Base-by-base conservation (phyloP, 768 basidiomycete species). In the Collybiopsis luxurians region DNA sequence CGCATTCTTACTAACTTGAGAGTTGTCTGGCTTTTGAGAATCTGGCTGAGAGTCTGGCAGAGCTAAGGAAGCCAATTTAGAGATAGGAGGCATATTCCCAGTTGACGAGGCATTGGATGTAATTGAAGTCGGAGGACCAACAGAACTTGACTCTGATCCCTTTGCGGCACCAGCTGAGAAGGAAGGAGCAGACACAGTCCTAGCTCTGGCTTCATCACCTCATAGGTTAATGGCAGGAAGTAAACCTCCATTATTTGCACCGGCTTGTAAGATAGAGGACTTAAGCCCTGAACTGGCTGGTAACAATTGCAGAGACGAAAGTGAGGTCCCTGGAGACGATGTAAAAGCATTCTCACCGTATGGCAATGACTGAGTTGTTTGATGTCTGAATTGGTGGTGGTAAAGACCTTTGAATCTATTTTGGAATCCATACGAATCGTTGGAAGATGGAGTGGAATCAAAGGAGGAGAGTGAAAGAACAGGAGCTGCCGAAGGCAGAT, bases 301-400 rank as follows among this genome's bases (percentile, higher is more conserved):
- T 12, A 54, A 40, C 39, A 40, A 54, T 54, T 31, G 54, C 43
- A 47, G 24, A 38, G 54, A 47, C 19, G 54, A 55, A n/a, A 46
- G 28, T 42, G 54, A 55, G 45, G 54, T 55, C 26, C 54, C 54
- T 45, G 45, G 27, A 12, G 54, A 55, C 24, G 54, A 55, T 24
- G 45, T 31, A 21, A 43, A 23, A 54, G 39, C n/a, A 54, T 15
- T 45, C 40, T 54, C 40, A 54, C 40, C 40, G 42, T 45, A 36
- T 19, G 53, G 10, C 27, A 44, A 36, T n/a, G 53, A 54, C 19
- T 38, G 23, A 15, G 39, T 1, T 15, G 7, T 11, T 24, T 43
- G 38, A 44, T 43, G 52, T 15, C 52, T 38, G 3, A 21, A 50
- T 15, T 23, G 36, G 23, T 27, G 36, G 17, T 27, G 24, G 21